phyloP scores from a whole-genome alignment of 1,284 basidiomycete genomes.

The Cryptococcus amylolentus region DNA sequence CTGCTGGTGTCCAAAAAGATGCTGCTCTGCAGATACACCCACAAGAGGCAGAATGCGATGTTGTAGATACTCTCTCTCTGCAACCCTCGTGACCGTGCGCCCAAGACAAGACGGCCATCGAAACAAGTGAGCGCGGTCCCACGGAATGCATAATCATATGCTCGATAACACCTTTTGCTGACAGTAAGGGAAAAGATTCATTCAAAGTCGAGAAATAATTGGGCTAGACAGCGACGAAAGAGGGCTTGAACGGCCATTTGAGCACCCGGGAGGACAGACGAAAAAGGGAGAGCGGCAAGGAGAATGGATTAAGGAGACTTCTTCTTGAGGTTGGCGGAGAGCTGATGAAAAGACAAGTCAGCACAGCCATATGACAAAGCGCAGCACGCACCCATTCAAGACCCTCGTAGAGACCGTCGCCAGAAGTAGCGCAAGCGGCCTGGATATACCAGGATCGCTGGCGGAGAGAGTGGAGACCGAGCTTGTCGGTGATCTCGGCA shows the following conservation, averaged over 20 bases:
- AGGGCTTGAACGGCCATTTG: not conserved
- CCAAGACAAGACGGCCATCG: no score
- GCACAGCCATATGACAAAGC: not conserved
- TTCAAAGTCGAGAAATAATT: not conserved
- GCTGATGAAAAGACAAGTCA: slow-evolving; percentile 19
- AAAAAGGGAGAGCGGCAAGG: not conserved
- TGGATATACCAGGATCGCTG: slow-evolving; percentile 99
- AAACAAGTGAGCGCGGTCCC: no score
- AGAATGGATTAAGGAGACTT: slow-evolving; percentile 17
- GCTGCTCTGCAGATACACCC: no score
- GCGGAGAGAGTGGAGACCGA: slow-evolving; percentile 93
- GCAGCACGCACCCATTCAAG: slow-evolving; percentile 70
- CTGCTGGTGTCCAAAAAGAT: no score
- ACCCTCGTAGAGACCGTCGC: slow-evolving; percentile 98
- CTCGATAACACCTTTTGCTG: not conserved
- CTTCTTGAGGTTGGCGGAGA: slow-evolving; percentile 53
- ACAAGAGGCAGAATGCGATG: no score
- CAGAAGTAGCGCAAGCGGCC: slow-evolving; percentile 97
- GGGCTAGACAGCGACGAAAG: not conserved
- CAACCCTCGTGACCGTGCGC: no score
- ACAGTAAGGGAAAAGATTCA: not conserved
- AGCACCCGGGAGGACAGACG: slow-evolving; percentile 1
- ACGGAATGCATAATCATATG: no score
- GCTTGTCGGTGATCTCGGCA: slow-evolving; percentile 99
- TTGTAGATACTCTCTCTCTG: no score